These are phyloP conservation scores for Penicillium paneum DNA, from an alignment of 2,329 filamentous ascomycete species.

Conservation along the genomic window DNA sequence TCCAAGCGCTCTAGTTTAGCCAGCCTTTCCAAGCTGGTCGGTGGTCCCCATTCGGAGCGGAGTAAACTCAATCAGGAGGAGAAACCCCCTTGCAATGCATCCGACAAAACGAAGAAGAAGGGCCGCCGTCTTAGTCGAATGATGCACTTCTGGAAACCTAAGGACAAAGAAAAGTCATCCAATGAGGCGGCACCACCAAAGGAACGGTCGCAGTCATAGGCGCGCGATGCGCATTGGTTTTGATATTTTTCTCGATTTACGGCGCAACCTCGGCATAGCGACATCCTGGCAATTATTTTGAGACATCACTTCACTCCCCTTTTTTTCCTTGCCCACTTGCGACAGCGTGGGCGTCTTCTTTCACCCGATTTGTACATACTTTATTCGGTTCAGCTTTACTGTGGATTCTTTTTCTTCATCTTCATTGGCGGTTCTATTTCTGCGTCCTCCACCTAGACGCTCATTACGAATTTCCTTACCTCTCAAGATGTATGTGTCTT, in stretches of 20 bases:
- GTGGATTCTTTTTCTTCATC: slow-evolving; percentile 20
- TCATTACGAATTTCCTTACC: slow-evolving; percentile 37
- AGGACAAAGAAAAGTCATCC: slow-evolving; percentile 42
- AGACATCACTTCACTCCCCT: slow-evolving; percentile 7
- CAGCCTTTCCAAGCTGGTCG: slow-evolving; percentile 48
- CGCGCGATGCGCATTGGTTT: slow-evolving; percentile 13
- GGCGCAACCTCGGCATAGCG: slow-evolving; percentile 29
- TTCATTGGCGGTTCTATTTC: slow-evolving; percentile 16
- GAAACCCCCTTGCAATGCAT: slow-evolving; percentile 41
- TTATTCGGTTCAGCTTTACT: slow-evolving; percentile 14
- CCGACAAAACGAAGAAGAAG: slow-evolving; percentile 44
- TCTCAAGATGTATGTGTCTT: slow-evolving; percentile 27
- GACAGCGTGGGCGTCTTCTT: slow-evolving; percentile 12
- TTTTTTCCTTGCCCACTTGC: slow-evolving; percentile 5
- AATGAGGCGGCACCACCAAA: slow-evolving; percentile 18
- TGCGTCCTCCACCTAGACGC: slow-evolving; percentile 19
- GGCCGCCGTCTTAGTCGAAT: slow-evolving; percentile 46
- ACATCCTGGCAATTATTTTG: slow-evolving; percentile 21
- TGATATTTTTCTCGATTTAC: slow-evolving; percentile 21
- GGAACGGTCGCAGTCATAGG: slow-evolving; percentile 25
- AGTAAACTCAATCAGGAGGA: slow-evolving; percentile 47
- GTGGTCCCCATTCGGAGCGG: slow-evolving; percentile 43
- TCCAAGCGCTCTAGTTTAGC: slow-evolving; percentile 49
- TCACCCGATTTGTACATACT: slow-evolving; percentile 23
- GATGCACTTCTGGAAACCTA: slow-evolving; percentile 50